phyloP scores from a whole-genome alignment of 108 stramenopile genomes.

The Schizochytrium sp. region DNA sequence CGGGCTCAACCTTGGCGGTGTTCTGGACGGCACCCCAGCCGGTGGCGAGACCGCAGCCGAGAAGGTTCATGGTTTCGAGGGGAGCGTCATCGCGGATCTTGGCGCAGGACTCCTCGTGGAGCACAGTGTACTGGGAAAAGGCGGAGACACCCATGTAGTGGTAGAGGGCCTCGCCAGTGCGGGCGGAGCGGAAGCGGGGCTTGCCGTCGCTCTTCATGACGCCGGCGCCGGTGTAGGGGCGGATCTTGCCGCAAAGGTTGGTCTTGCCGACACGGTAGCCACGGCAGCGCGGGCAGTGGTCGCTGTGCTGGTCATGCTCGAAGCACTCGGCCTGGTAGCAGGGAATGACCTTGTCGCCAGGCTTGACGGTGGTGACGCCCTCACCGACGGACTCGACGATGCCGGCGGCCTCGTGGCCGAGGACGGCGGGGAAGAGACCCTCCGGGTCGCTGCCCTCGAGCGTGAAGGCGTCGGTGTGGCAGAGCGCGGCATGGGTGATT shows the following conservation, averaged over 20 bases:
- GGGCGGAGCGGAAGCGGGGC: constrained; percentile 58
- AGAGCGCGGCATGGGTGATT: constrained; percentile 79
- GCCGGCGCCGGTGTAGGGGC: constrained; percentile 71
- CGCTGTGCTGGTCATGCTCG: not conserved
- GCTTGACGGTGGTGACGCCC: constrained; percentile 64
- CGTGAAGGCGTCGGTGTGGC: constrained; percentile 84
- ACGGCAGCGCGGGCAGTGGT: constrained; percentile 51
- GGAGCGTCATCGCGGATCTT: constrained; percentile 70
- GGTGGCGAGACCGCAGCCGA: constrained; percentile 82
- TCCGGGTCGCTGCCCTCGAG: constrained; percentile 79
- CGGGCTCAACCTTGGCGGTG: constrained; percentile 76
- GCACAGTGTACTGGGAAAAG: constrained; percentile 85
- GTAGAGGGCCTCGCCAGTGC: constrained; percentile 69
- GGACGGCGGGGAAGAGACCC: constrained; percentile 69
- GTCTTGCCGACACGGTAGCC: constrained; percentile 74
- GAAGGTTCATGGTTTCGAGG: constrained; percentile 75
- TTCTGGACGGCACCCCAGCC: constrained; percentile 87
- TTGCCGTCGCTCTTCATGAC: constrained; percentile 79
- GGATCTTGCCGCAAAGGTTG: constrained; percentile 75
- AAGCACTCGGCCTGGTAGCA: constrained; percentile 70
- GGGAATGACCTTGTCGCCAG: constrained; percentile 72
- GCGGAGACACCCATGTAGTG: constrained; percentile 95
- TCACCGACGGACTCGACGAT: constrained; percentile 75
- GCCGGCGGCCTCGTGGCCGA: constrained; percentile 67
- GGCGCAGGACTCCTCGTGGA: constrained; percentile 82